Evolutionary conservation across 805 yeast species (phyloP), one percentile per base, ranked within the genome.

Genomic region (Saccharomycopsis javanensis): DNA sequence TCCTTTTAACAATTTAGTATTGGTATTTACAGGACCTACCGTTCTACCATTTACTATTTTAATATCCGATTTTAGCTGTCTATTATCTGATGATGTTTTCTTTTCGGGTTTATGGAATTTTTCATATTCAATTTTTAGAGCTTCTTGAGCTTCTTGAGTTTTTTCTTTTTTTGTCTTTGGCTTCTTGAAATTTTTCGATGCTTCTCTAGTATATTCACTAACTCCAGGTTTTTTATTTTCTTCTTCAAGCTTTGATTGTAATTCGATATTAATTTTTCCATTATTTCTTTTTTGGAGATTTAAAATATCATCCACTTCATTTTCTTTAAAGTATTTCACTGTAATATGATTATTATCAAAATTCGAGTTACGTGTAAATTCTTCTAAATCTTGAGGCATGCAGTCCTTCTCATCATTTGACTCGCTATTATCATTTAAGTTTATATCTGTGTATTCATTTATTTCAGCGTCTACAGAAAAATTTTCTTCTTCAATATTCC

Each of bases 301-400:
- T 31, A 30, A 27, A n/a, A 50, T 8, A 13, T 25, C 35, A 11
- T 37, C 59, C 16, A 34, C 20, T n/a, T 53, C 54, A 25, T 45
- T 35, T 13, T 56, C 59, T 16, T 56, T 46, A 23, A 56, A 28
- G 35, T 38, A 56, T 15, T 56, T 56, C 16, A 56, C 42, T 15
- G 33, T 45, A 4, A 56, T 50, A 15, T 30, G 34, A 16, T 46
- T 53, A 33, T 30, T 16, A 31, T 57, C 51, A 35, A 20, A 16
- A n/a, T 35, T 42, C 7, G 33, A 45, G 8, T 53, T 53, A 18
- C n/a, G 33, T 3, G 45, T 38, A 34, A 57, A 51, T n/a, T 54
- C 60, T 28, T 57, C 52, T 50, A 54, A 54, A 23, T 57, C 33
- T 54, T 57, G 60, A 23, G 60, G 60, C 25, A 50, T 48, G 34